Percentiles rank a stretch among this genome's conserved stretches.
phyloP scores from a whole-genome alignment of 169 alveolate genomes.

The Eimeria acervulina region DNA sequence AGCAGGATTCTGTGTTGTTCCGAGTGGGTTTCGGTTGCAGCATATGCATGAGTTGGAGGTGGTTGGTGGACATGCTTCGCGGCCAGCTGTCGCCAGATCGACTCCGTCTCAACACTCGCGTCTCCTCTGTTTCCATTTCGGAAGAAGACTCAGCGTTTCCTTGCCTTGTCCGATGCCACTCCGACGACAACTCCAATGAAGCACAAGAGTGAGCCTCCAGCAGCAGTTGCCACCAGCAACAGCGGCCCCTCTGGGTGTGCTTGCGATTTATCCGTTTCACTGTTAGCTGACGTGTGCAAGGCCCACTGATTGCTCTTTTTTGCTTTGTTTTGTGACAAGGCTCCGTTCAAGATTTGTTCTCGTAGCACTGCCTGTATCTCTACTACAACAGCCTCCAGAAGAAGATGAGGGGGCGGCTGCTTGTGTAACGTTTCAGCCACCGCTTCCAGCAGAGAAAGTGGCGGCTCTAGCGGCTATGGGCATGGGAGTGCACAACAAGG shows the following conservation, averaged over 20 bases:
- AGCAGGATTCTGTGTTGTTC: background rate
- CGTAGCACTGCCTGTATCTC: slow-evolving; percentile 70
- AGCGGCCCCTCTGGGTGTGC: background rate
- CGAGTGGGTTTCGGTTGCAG: slow-evolving; percentile 11
- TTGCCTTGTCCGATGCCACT: slow-evolving; percentile 72
- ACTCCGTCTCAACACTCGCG: slow-evolving; percentile 72
- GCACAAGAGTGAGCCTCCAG: slow-evolving; percentile 47
- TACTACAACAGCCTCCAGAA: slow-evolving; percentile 60
- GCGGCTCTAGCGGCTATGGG: slow-evolving; percentile 72
- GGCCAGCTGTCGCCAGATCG: slow-evolving; percentile 63
- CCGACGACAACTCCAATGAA: slow-evolving; percentile 38
- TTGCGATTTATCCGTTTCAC: too few species aligned
- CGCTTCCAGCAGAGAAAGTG: slow-evolving; percentile 77
- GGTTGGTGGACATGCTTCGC: slow-evolving; percentile 76
- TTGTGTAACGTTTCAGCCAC: slow-evolving; percentile 75
- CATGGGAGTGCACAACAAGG: slow-evolving; percentile 84
- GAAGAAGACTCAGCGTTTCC: slow-evolving; percentile 69
- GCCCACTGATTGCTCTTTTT: background rate
- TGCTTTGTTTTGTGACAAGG: slow-evolving; percentile 12
- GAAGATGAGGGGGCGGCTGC: slow-evolving; percentile 69
- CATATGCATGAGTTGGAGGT: slow-evolving; percentile 74
- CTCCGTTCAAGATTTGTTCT: slow-evolving; percentile 70
- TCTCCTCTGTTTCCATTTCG: slow-evolving; percentile 64
- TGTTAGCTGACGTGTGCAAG: background rate
- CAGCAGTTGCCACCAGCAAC: background rate